These are phyloP conservation scores for Waltiozyma sp. DNA, from an alignment of 1,139 yeast species.

Conservation along the genomic window DNA sequence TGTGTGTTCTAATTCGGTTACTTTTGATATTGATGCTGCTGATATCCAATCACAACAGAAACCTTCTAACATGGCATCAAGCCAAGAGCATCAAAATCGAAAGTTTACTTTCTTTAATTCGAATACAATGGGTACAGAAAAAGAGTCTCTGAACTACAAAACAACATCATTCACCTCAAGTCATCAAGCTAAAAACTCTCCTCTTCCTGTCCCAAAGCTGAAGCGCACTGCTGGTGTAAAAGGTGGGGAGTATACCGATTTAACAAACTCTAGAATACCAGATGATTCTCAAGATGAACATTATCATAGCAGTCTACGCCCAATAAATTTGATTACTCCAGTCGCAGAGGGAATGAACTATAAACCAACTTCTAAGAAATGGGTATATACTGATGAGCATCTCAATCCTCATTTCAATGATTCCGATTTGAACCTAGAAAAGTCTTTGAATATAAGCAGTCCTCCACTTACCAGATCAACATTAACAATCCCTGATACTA, in stretches of 20 bases:
- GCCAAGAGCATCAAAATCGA: too few species aligned
- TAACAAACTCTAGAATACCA: too few species aligned
- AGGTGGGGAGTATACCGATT: not conserved
- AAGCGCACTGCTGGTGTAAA: not conserved
- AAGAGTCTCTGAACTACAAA: not conserved
- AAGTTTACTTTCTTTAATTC: not conserved
- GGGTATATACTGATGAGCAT: slow-evolving; percentile 7
- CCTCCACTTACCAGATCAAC: too few species aligned
- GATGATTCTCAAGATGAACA: not conserved
- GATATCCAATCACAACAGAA: too few species aligned
- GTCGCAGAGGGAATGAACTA: slow-evolving; percentile 12
- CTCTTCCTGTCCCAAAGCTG: not conserved
- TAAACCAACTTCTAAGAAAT: slow-evolving; percentile 5
- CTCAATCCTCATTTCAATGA: not conserved
- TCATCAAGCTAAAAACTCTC: not conserved
- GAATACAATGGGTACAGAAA: not conserved
- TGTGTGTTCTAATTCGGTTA: too few species aligned
- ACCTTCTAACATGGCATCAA: too few species aligned
- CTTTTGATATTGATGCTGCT: too few species aligned
- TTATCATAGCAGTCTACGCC: not conserved
- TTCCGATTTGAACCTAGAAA: not conserved
- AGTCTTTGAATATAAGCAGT: too few species aligned
- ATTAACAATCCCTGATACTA: slow-evolving; percentile 1
- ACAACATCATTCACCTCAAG: not conserved
- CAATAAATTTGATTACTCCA: slow-evolving; percentile 11